These are phyloP conservation scores for Cryptococcus sp. DNA, from an alignment of 1,284 basidiomycete species.

Conservation along the genomic window DNA sequence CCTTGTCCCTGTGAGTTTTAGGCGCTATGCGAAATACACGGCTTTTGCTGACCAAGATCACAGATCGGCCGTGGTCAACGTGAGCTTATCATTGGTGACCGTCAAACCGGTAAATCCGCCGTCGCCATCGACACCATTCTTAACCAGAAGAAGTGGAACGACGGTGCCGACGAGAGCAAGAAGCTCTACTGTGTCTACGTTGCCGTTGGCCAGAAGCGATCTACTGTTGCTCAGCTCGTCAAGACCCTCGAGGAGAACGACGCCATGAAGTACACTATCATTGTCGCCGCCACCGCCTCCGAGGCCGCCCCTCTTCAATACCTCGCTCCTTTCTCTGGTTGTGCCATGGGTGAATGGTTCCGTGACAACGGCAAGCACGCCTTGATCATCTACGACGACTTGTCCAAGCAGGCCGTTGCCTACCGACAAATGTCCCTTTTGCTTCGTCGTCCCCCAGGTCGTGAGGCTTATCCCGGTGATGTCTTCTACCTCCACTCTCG, in stretches of 20 bases:
- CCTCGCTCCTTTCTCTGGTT: conserved; percentile 99
- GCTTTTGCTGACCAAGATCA: conserved; percentile 7
- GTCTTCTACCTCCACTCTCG: conserved; percentile 99
- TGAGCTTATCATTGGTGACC: conserved; percentile 99
- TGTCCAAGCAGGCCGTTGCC: conserved; percentile 99
- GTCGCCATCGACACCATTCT: conserved; percentile 99
- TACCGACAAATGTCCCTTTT: conserved; percentile 99
- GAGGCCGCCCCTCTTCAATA: conserved; percentile 99
- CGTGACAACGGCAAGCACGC: conserved; percentile 97
- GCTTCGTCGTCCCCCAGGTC: conserved; percentile 98
- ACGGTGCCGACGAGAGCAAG: conserved; percentile 91
- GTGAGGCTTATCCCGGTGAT: conserved; percentile 99
- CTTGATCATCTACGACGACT: conserved; percentile 98
- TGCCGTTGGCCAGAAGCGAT: conserved; percentile 98
- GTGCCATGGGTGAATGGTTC: conserved; percentile 99
- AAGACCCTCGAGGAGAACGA: conserved; percentile 99
- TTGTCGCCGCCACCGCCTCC: conserved; percentile 97
- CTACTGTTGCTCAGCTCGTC: conserved; percentile 98
- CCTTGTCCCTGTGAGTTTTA: conserved; percentile 74
- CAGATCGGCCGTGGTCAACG: conserved; percentile 97
- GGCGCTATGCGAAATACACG: too few species aligned
- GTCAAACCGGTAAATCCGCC: conserved; percentile 95
- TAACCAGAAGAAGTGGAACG: conserved; percentile 99
- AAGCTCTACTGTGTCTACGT: conserved; percentile 99
- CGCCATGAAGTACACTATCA: conserved; percentile 98